These are phyloP conservation scores for Pseudogymnoascus destructans DNA, from an alignment of 2,329 filamentous ascomycete genomes.

Conservation along the genomic window DNA sequence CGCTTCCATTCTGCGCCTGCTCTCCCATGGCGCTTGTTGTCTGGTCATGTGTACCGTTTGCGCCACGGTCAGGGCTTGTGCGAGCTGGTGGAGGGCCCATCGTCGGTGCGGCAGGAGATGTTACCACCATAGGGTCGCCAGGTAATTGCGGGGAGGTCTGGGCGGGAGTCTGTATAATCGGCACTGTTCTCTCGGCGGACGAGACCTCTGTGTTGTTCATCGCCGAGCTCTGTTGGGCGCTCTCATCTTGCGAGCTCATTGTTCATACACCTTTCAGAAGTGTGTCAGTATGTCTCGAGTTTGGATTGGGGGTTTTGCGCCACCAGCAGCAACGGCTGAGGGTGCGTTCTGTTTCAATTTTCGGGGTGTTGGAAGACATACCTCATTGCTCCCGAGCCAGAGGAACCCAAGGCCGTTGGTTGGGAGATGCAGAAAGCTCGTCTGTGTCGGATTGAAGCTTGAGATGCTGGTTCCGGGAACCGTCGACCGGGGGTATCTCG, in stretches of 20 bases:
- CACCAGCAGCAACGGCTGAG: constrained; percentile 3
- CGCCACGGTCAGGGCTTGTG: constrained; percentile 24
- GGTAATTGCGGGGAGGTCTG: constrained; percentile 46
- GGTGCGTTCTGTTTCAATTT: background rate
- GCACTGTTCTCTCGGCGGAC: constrained; percentile 32
- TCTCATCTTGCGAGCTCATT: constrained; percentile 24
- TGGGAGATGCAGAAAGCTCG: constrained; percentile 15
- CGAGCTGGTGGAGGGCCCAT: constrained; percentile 23
- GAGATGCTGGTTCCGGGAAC: constrained; percentile 21
- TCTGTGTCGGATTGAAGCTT: constrained; percentile 18
- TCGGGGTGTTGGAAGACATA: constrained; percentile 14
- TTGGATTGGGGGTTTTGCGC: constrained; percentile 8
- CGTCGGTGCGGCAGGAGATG: constrained; percentile 35
- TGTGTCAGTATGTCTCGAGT: constrained; percentile 14
- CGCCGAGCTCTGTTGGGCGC: constrained; percentile 21
- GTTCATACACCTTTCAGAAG: constrained; percentile 22
- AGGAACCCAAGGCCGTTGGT: constrained; percentile 11
- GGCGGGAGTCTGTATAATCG: constrained; percentile 42
- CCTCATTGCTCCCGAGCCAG: constrained; percentile 22
- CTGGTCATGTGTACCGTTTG: constrained; percentile 25
- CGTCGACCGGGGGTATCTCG: constrained; percentile 16
- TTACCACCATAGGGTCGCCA: constrained; percentile 49
- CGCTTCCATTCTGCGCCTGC: constrained; percentile 27
- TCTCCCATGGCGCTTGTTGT: constrained; percentile 20
- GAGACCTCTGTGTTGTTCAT: constrained; percentile 19